Conservation (phyloP, 805 yeast genomes). For the Barnettozyma pratensis region DNA sequence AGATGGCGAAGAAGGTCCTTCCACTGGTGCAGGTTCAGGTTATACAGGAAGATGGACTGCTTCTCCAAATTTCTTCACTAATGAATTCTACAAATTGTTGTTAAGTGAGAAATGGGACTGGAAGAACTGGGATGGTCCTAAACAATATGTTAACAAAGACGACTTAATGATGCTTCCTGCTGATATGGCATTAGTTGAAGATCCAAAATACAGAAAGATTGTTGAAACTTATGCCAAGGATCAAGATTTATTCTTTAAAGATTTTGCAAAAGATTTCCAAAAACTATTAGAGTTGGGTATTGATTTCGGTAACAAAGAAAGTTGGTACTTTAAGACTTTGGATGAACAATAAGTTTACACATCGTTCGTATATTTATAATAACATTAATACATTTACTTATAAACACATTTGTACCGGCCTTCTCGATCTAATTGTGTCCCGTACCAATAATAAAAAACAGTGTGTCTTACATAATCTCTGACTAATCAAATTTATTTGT, state of each 20-base stretch:
- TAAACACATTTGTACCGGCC: too few relatives aligned
- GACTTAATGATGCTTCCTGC: constrained; percentile 85
- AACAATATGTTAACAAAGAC: constrained; percentile 54
- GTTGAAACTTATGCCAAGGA: constrained; percentile 67
- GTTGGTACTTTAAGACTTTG: constrained; percentile 55
- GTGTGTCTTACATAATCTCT: too few relatives aligned
- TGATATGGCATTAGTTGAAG: constrained; percentile 65
- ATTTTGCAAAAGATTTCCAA: constrained; percentile 62
- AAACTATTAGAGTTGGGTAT: constrained; percentile 77
- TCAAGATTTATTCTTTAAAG: constrained; percentile 52
- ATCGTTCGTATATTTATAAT: too few relatives aligned
- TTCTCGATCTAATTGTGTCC: too few relatives aligned
- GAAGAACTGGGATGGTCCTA: constrained; percentile 57
- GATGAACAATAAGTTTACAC: constrained; percentile 47
- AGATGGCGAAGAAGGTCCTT: constrained; percentile 12
- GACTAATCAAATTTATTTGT: too few relatives aligned
- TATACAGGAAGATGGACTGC: constrained; percentile 91
- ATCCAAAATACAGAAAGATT: constrained; percentile 52
- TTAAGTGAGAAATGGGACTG: constrained; percentile 48
- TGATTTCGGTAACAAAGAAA: constrained; percentile 41
- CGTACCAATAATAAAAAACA: too few relatives aligned
- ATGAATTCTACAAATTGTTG: constrained; percentile 63
- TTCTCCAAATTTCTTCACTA: constrained; percentile 66
- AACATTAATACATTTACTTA: too few relatives aligned
- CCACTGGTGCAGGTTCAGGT: constrained; percentile 48